Conservation (phyloP, 2,329 filamentous ascomycete genomes). For the Xylariaceae sp. region DNA sequence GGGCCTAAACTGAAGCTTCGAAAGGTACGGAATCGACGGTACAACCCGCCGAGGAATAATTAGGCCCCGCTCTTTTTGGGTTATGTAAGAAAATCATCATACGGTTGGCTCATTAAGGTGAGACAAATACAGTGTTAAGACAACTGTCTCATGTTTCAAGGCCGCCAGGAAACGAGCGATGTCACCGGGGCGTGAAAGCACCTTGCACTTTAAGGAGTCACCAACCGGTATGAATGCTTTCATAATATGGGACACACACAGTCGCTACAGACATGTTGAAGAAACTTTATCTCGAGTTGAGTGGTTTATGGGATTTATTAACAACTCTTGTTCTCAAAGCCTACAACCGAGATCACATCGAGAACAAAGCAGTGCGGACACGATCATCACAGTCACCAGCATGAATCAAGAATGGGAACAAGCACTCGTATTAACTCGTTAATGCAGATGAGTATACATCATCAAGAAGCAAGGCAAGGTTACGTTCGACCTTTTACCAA, state of each 20-base stretch:
- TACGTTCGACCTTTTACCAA: too few relatives aligned
- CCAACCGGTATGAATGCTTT: too few relatives aligned
- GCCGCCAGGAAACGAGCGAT: background rate
- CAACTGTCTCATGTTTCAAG: background rate
- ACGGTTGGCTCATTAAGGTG: background rate
- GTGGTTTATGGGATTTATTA: too few relatives aligned
- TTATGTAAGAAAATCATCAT: background rate
- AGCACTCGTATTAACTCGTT: background rate
- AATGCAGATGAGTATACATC: too few relatives aligned
- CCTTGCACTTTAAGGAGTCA: too few relatives aligned
- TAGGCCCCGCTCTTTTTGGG: background rate
- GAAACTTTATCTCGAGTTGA: too few relatives aligned
- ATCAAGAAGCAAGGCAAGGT: too few relatives aligned
- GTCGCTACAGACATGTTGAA: too few relatives aligned
- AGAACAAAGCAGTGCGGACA: background rate
- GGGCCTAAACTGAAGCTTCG: background rate
- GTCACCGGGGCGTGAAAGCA: too few relatives aligned
- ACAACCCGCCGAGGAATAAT: background rate
- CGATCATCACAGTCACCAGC: background rate
- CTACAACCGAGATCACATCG: background rate
- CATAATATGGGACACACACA: too few relatives aligned
- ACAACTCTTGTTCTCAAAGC: background rate
- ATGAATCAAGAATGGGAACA: slow-evolving; percentile 5
- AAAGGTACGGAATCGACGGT: background rate
- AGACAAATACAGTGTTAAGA: background rate